phyloP scores from a whole-genome alignment of 2,329 filamentous ascomycete species.

The Colletotrichum sidae region DNA sequence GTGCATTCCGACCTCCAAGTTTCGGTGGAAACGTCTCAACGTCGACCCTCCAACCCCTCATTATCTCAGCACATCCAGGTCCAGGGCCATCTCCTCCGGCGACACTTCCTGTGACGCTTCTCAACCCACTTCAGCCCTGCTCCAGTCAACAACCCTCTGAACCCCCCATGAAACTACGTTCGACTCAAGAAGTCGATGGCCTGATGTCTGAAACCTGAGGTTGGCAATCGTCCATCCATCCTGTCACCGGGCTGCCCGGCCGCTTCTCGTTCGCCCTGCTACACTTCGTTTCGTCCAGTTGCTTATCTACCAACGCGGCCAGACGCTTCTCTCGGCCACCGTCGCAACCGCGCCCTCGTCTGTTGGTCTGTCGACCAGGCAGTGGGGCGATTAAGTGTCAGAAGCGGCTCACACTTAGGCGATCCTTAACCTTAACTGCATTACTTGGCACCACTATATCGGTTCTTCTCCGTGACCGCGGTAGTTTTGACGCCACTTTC shows the following conservation, averaged over 20 bases:
- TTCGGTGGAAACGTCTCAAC: conserved; percentile 36
- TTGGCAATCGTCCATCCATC: conserved; percentile 33
- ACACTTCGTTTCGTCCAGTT: conserved; percentile 13
- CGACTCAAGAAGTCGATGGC: conserved; percentile 36
- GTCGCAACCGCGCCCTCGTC: conserved; percentile 8
- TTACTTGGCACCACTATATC: conserved; percentile 27
- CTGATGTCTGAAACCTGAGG: conserved; percentile 39
- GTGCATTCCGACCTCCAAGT: conserved; percentile 1
- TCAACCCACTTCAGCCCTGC: neutral
- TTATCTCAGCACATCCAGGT: no score
- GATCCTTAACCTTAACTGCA: conserved; percentile 21
- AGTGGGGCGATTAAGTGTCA: conserved; percentile 22
- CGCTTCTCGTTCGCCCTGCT: no score
- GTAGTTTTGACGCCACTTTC: neutral
- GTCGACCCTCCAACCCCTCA: conserved; percentile 2
- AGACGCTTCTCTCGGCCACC: conserved; percentile 21
- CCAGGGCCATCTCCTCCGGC: conserved; percentile 1
- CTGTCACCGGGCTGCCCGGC: conserved; percentile 5
- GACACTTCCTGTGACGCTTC: conserved; percentile 9
- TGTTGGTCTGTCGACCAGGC: neutral
- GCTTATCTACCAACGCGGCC: conserved; percentile 8
- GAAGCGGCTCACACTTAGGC: neutral
- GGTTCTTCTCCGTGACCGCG: conserved; percentile 15
- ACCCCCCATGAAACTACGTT: conserved; percentile 31
- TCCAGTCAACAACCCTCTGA: conserved; percentile 12